Base-by-base conservation (phyloP, 1,139 yeast genomes). In the Yamadazyma aaseri region DNA sequence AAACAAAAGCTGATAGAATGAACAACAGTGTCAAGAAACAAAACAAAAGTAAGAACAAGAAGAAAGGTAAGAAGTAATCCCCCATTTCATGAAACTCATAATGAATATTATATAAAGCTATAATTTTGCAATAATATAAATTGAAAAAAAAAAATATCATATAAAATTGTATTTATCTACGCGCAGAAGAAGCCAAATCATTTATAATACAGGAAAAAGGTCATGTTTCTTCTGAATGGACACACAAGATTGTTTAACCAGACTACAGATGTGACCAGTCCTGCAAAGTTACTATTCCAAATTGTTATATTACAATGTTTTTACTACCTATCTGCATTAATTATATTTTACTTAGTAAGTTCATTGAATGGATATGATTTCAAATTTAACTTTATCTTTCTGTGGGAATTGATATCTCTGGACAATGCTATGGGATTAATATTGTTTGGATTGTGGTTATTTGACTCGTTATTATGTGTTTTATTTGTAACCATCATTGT, bases 401-500 rank as follows among this genome's bases (percentile, higher is more conserved):
- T 86, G 44, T 89, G 96, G 95, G 77, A 79, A 44, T 63, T 77
- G 26, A 77, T 90, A 3, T 71, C 87, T 8, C 67, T 80, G 45
- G 86, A 84, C 37, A 87, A 87, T 50, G 79, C 95, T 2, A 64
- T 85, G 58, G 97, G 97, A 0, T 66, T 89, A 55, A 78, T 84
- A 0, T 61, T 90, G 31, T 75, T 82, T 30, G 59, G 74, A 10
- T 59, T 89, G 41, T 90, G 97, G 97, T 65, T 90, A 10, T 61
- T 86, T 36, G 95, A 86, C 55, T 73, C 96, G 1, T 65, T 84
- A 34, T 56, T 82, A 13, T 81, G 90, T 51, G 96, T 89, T 2
- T 60, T 86, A 12, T 87, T 87, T 50, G 80, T 92, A 51, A 86
- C 96, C 1, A 63, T 89, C 4, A 81, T 90, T 15, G 96, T 92